Conservation (phyloP, 345 rosid species). For the Theobroma cacao region DNA sequence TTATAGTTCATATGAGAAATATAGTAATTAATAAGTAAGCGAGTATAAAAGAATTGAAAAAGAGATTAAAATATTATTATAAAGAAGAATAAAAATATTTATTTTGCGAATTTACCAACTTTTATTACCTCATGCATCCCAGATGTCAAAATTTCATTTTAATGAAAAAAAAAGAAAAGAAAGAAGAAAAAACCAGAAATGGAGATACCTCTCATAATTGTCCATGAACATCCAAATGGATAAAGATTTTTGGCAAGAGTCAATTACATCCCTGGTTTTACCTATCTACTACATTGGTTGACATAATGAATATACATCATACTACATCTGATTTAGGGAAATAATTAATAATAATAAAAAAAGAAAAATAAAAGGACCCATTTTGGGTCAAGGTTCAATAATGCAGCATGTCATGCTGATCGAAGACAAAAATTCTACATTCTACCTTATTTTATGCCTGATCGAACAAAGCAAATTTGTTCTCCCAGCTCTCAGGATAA, state of each 20-base stretch:
- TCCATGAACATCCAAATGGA: neutral
- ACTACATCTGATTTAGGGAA: neutral
- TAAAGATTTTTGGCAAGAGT: neutral
- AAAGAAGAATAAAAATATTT: no score
- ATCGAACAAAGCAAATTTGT: neutral
- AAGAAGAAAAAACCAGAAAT: no score
- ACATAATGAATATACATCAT: neutral
- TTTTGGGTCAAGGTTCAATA: neutral
- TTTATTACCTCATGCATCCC: no score
- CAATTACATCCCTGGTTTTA: neutral
- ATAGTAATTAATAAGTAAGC: no score
- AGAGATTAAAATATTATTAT: no score
- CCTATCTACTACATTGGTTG: neutral
- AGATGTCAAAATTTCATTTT: no score
- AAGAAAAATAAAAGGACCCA: neutral
- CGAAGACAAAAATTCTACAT: neutral
- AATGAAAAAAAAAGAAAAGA: neutral
- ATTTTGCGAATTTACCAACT: no score
- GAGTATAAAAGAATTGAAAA: no score
- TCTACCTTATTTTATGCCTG: no score
- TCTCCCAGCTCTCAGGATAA: neutral
- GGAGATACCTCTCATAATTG: neutral
- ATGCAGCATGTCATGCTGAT: neutral
- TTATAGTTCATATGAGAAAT: no score
- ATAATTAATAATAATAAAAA: neutral